These are phyloP conservation scores for Ceratopteris richardii DNA, from an alignment of 75 land plant genomes.

Conservation along the genomic window DNA sequence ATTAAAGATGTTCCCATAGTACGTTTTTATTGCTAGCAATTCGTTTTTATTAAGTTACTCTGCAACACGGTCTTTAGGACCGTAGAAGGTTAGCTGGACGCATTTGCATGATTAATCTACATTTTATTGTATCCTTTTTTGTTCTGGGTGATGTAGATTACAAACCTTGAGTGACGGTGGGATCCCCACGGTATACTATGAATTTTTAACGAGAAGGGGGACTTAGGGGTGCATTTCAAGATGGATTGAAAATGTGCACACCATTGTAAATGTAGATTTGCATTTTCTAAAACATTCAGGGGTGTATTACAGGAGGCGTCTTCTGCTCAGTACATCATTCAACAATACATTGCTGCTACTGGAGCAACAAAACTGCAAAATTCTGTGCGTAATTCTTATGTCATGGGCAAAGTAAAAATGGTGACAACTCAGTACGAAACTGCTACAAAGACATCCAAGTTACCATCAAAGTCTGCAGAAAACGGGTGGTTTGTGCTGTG, in stretches of 20 bases:
- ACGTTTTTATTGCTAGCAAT: constrained; percentile 7
- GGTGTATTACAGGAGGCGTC: constrained; percentile 49
- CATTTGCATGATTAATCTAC: too few species aligned
- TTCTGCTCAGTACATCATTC: constrained; percentile 45
- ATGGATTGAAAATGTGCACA: background rate
- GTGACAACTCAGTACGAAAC: constrained; percentile 50
- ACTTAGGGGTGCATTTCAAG: background rate
- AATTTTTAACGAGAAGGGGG: too few species aligned
- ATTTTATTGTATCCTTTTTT: too few species aligned
- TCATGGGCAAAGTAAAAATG: constrained; percentile 67
- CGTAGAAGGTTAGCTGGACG: too few species aligned
- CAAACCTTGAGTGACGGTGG: too few species aligned
- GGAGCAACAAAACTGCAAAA: constrained; percentile 24
- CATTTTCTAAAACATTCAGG: background rate
- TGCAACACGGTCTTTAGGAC: too few species aligned
- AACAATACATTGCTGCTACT: constrained; percentile 42
- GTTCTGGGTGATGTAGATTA: too few species aligned
- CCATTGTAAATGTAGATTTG: background rate
- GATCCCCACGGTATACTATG: too few species aligned
- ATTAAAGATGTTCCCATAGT: constrained; percentile 48
- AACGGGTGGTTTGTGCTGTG: constrained; percentile 75
- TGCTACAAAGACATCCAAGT: constrained; percentile 37
- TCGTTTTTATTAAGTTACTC: too few species aligned
- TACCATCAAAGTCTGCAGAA: constrained; percentile 42
- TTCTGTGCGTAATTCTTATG: constrained; percentile 46